Base-by-base conservation (phyloP, 177 flowering plant species). In the Telopea speciosissima region DNA sequence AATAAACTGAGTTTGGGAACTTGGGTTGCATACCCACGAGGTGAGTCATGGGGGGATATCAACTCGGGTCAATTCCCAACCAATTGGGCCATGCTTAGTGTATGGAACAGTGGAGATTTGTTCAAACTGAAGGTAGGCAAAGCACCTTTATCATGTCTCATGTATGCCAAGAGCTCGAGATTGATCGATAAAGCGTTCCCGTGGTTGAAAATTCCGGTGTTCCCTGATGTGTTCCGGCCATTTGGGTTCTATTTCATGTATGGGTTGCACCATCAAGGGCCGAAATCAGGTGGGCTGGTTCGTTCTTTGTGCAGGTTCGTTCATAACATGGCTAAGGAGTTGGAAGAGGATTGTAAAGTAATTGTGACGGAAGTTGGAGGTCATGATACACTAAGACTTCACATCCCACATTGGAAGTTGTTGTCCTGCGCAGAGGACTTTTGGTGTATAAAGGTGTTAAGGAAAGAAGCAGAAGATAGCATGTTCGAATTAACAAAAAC, bases 171-270 rank as follows among this genome's bases (percentile, higher is more conserved):
- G 63, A 67, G 74, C 17, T 73, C 76, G 3, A 79, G 78, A 21
- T 26, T 81, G 60, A 36, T 86, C 1, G 83, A 82, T 7, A 72
- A 70, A 54, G 45, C 70, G 0, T 58, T 86, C 60, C 89, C 91
- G 0, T 89, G 88, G 71, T 67, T 88, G 11, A 80, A 76, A 16
- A 16, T 84, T 0, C 87, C 87, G 0, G 42, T 75, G 0, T 17
- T 90, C 10, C 91, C 91, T 0, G 84, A 86, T 33, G 58, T 88
- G 2, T 81, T 78, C 56, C 19, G 64, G 8, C 80, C 83, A 3
- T 90, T 90, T 31, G 97, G 97, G 33, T 84, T 91, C 68, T 83
- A 83, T 33, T 89, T 89, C 76, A 70, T 89, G 79, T 91, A 89
- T 54, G 97, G 97, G 1, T 5, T 89, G 68, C 70, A 80, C 70